Conservation (phyloP, 2,329 filamentous ascomycete genomes). For the Ceratocystis cubensis region DNA sequence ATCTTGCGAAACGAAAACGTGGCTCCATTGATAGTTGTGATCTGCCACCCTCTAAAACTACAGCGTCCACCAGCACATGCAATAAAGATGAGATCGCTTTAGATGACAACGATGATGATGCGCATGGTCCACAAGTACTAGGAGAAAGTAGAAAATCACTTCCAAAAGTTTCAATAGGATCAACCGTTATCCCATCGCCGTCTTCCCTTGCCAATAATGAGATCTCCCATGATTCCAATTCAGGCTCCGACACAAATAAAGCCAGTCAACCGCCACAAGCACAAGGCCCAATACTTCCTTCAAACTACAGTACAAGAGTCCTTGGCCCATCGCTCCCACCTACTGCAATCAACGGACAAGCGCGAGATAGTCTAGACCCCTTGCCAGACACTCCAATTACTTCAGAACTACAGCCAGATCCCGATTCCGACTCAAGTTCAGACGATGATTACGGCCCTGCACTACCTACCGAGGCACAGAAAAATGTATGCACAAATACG, state of each 20-base stretch:
- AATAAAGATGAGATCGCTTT: slow-evolving; percentile 31
- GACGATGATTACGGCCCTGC: slow-evolving; percentile 48
- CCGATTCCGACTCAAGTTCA: slow-evolving; percentile 29
- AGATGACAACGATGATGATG: slow-evolving; percentile 26
- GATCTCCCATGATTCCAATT: slow-evolving; percentile 25
- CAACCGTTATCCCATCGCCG: background rate
- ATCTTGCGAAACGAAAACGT: slow-evolving; percentile 52
- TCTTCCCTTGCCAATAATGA: background rate
- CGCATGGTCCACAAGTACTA: background rate
- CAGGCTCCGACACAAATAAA: slow-evolving; percentile 26
- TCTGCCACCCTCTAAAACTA: slow-evolving; percentile 34
- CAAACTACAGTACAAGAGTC: slow-evolving; percentile 23
- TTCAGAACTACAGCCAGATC: background rate
- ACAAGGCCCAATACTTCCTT: slow-evolving; percentile 25
- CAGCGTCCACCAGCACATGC: slow-evolving; percentile 23
- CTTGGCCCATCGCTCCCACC: slow-evolving; percentile 22
- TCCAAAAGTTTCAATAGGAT: no score
- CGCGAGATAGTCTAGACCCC: slow-evolving; percentile 23
- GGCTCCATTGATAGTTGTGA: slow-evolving; percentile 33
- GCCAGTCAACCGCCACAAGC: slow-evolving; percentile 25
- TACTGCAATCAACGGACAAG: slow-evolving; percentile 30
- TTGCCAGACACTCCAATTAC: background rate
- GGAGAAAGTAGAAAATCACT: background rate
- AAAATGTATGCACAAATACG: slow-evolving; percentile 34
- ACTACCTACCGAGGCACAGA: slow-evolving; percentile 43